phyloP scores from a whole-genome alignment of 306 rosid species.

The Cajanus cajan region DNA sequence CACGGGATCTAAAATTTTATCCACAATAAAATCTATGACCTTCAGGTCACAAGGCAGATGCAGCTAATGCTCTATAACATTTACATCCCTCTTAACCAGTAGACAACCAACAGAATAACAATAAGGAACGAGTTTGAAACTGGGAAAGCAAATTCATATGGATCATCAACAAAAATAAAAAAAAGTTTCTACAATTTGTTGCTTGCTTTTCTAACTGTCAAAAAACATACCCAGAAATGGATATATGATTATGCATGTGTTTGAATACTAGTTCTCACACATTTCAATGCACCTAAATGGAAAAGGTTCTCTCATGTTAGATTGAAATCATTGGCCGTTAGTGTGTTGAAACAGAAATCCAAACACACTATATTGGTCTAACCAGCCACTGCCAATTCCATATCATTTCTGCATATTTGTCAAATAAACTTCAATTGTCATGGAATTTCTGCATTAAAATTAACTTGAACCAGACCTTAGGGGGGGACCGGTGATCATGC shows the following conservation, averaged over 20 bases:
- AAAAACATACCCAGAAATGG: not conserved
- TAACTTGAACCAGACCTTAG: not conserved
- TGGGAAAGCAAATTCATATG: not conserved
- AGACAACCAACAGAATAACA: not conserved
- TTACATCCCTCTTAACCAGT: constrained; percentile 6
- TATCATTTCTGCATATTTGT: not conserved
- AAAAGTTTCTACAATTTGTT: not conserved
- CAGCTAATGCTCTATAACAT: not conserved
- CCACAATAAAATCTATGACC: not conserved
- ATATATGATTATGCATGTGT: not conserved
- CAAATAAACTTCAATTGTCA: constrained; percentile 2
- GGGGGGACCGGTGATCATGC: not conserved
- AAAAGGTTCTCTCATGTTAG: no score
- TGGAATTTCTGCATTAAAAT: not conserved
- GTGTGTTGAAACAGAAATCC: no score
- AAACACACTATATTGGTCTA: not conserved
- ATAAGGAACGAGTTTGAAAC: not conserved
- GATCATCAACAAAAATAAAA: not conserved
- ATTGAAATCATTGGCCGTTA: no score
- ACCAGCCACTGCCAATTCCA: constrained; percentile 1
- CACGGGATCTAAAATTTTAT: no score
- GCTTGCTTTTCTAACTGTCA: not conserved
- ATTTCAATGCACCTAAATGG: no score
- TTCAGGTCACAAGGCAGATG: not conserved
- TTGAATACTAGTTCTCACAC: no score